Percentiles rank a stretch among this genome's conserved stretches.
Evolutionary conservation across 768 basidiomycete species (phyloP).

Genomic region (Phlebiopsis gigantea): DNA sequence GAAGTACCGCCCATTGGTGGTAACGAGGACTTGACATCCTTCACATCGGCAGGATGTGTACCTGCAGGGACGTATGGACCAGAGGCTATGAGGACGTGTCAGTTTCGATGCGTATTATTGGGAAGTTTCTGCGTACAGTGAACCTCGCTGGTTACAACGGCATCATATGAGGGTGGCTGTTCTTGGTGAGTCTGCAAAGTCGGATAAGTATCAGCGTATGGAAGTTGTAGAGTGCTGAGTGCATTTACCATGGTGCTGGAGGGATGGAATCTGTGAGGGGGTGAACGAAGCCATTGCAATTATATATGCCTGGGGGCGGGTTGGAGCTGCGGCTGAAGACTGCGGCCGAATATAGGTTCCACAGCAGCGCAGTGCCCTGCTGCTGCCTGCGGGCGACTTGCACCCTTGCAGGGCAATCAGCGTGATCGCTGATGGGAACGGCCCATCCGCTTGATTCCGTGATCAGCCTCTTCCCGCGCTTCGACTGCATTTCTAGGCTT

Average conservation of each 20-base stretch:
- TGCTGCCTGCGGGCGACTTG: too few relatives aligned
- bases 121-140: conserved; percentile 8
- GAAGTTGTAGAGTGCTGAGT: neutral
- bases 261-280: neutral
- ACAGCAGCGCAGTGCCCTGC: too few relatives aligned
- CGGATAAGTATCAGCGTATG: neutral
- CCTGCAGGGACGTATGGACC: conserved; percentile 19
- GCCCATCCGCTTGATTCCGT: too few relatives aligned
- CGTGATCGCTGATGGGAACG: too few relatives aligned
- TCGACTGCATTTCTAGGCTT: too few relatives aligned
- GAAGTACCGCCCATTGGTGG: neutral
- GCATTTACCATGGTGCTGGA: conserved; percentile 8
- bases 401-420: too few relatives aligned
- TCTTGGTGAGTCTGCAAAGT: conserved; percentile 12
- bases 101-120: neutral
- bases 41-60: conserved; percentile 4
- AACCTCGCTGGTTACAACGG: conserved; percentile 13
- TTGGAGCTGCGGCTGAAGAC: neutral
- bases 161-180: conserved; percentile 27
- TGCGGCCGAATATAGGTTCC: too few relatives aligned
- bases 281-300: neutral
- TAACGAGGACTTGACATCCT: conserved; percentile 18
- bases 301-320: neutral
- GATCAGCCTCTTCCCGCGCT: too few relatives aligned
- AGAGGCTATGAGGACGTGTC: conserved; percentile 1